phyloP scores from a whole-genome alignment of 306 rosid species.

The Arachis hypogaea region DNA sequence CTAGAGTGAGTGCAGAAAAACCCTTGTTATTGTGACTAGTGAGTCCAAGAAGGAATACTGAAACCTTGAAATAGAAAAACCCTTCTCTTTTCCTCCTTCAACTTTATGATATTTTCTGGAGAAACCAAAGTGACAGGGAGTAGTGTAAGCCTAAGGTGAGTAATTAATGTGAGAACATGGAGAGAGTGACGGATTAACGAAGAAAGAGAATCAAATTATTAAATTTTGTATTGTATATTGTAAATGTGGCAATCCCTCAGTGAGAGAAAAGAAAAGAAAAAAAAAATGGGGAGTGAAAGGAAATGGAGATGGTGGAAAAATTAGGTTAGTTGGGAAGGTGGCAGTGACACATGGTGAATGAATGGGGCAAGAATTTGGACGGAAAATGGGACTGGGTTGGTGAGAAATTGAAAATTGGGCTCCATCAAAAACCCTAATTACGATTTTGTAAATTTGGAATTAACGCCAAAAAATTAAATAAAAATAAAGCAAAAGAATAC shows the following conservation, averaged over 20 bases:
- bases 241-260: background rate
- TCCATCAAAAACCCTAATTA: background rate
- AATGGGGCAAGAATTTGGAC: conserved; percentile 11
- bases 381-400: background rate
- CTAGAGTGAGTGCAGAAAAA: conserved; percentile 4
- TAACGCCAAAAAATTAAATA: background rate
- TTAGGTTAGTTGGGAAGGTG: background rate
- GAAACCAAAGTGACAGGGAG: background rate
- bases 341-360: background rate
- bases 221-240: background rate
- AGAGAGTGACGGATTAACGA: background rate
- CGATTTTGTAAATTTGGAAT: background rate
- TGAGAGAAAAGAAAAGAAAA: background rate
- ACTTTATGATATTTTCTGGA: background rate
- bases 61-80: conserved; percentile 30
- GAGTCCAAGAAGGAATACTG: conserved; percentile 1
- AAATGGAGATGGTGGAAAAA: background rate
- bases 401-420: background rate
- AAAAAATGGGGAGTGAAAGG: background rate
- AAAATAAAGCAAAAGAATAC: no score
- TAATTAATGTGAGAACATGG: background rate
- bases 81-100: background rate
- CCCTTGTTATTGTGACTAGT: background rate
- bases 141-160: conserved; percentile 17
- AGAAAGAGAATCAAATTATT: background rate